Percentiles rank a stretch among this genome's conserved stretches.
phyloP scores from a whole-genome alignment of 352 stramenopile genomes.

The Phytopythium montanum region DNA sequence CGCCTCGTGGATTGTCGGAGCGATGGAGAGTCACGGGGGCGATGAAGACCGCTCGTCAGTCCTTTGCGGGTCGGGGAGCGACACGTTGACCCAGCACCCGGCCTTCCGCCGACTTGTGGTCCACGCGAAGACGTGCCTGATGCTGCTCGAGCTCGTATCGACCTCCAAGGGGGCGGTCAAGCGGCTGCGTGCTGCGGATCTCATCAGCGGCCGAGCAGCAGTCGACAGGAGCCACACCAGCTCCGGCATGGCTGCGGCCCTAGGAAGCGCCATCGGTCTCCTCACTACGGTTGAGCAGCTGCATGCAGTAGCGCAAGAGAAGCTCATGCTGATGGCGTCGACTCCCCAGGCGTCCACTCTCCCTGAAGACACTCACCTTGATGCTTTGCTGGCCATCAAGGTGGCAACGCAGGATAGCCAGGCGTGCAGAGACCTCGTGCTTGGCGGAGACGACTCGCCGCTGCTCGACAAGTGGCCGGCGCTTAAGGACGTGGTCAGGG shows the following conservation, averaged over 20 bases:
- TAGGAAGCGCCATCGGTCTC: not conserved
- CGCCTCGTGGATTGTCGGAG: conserved; percentile 39
- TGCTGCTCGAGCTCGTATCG: conserved; percentile 39
- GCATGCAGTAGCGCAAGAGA: not conserved
- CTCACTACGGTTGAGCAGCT: not conserved
- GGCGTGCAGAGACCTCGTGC: not conserved
- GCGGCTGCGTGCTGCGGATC: conserved; percentile 24
- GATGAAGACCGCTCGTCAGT: not conserved
- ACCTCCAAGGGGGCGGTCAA: conserved; percentile 55
- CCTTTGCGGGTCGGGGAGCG: too few species aligned
- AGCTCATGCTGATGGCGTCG: not conserved
- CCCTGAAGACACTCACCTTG: not conserved
- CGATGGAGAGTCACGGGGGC: conserved; percentile 3
- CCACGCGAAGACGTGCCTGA: conserved; percentile 16
- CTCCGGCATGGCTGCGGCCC: not conserved
- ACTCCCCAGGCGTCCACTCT: not conserved
- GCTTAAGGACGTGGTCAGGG: not conserved
- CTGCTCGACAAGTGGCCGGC: not conserved
- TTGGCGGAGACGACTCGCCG: not conserved
- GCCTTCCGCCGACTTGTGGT: conserved; percentile 19
- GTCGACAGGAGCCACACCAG: not conserved
- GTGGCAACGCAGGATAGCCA: not conserved
- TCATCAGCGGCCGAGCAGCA: conserved; percentile 5
- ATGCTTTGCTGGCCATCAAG: not conserved
- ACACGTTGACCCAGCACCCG: conserved; percentile 6